Base-by-base conservation (phyloP, 2,329 filamentous ascomycete species). In the Aspergillus sp. region DNA sequence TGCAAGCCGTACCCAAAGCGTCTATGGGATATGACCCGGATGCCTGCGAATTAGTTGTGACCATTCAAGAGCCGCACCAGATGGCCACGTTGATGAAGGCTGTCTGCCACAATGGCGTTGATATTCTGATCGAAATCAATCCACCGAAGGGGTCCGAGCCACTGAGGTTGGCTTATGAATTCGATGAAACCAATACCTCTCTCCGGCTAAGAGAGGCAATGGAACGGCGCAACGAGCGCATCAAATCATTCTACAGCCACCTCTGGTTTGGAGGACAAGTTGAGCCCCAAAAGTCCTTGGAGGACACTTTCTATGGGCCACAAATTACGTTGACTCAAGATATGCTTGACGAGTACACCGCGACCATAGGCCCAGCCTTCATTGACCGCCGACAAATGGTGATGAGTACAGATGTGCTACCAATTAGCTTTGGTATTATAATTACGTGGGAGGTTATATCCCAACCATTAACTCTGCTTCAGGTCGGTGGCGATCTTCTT, bases 181-280 rank as follows among this genome's bases (percentile, higher is more conserved):
- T 97, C 77, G 89, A 91, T 70, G 91, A 92, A 1, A 90, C 96
- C 75, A 88, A 90, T 56, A 92, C 92, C 21, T 96, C 96, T 70
- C 91, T 93, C 17, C 91, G 91, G 15, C 95, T 98, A 63, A 89
- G 88, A 58, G 93, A 98, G 75, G 88, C 96, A 60, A 98, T 97
- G 92, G 84, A 92, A 21, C 86, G 85, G 47, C 90, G 95, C 68
- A 98, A 97, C 73, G 91, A 96, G 71, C 88, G 91, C 61, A 96
- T 97, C 82, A 97, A 97, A 81, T 89, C 95, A 75, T 98, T 98
- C 73, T 98, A 98, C 82, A 97, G 93, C 86, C 86, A 86, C 66
- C 87, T 95, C 62, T 98, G 93, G 93, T 97, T 98, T 67, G 93
- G 90, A 35, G 82, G 91, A 52, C 91, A 96, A 65, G 75, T 80